These are phyloP conservation scores for Phytophthora sojae DNA, from an alignment of 352 stramenopile species.

Conservation along the genomic window DNA sequence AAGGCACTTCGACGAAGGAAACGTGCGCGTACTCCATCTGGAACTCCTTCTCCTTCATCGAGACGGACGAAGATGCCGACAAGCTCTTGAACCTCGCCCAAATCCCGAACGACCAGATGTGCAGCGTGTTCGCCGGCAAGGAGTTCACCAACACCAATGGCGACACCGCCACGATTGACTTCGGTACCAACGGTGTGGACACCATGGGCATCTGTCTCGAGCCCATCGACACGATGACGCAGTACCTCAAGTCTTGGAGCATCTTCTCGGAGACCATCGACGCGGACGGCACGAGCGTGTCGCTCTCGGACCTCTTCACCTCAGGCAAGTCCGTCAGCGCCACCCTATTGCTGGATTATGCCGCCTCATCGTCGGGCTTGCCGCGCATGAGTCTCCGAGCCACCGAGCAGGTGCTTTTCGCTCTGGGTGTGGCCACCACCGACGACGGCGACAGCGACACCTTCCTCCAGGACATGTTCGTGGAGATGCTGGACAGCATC, in stretches of 20 bases:
- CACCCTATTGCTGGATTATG: constrained; percentile 33
- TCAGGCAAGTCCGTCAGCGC: constrained; percentile 44
- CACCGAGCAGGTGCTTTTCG: constrained; percentile 23
- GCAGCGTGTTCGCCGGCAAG: constrained; percentile 46
- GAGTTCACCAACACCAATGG: constrained; percentile 49
- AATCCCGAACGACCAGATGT: constrained; percentile 61
- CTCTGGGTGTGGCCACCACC: constrained; percentile 1
- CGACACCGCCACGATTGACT: constrained; percentile 34
- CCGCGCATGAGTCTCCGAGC: constrained; percentile 31
- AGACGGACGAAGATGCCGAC: not conserved
- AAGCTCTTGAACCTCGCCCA: constrained; percentile 29
- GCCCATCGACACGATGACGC: constrained; percentile 43
- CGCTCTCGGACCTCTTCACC: constrained; percentile 50
- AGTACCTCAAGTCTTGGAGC: constrained; percentile 41
- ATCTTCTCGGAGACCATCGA: constrained; percentile 35
- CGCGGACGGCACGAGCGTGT: constrained; percentile 20
- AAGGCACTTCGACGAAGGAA: constrained; percentile 30
- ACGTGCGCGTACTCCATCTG: constrained; percentile 46
- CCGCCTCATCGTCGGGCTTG: constrained; percentile 20
- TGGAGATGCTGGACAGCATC: not conserved
- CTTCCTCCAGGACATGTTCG: constrained; percentile 3
- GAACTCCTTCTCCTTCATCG: constrained; percentile 31
- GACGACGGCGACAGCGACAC: not conserved
- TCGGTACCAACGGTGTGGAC: constrained; percentile 34
- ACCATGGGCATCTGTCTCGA: constrained; percentile 54